Conservation (phyloP, 306 rosid species). For the Sicyos baderoa region DNA sequence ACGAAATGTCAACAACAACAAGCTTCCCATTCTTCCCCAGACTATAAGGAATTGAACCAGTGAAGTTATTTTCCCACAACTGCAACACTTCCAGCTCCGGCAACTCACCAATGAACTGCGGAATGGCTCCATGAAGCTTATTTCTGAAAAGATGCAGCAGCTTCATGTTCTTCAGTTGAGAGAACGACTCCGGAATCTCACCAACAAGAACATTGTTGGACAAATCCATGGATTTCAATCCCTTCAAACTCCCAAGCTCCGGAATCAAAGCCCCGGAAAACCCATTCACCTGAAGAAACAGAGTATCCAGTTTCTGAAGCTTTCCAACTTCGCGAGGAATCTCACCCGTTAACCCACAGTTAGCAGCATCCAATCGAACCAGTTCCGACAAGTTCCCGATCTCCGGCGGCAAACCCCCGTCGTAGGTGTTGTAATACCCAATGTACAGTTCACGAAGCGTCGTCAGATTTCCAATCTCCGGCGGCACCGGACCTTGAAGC, state of each 20-base stretch:
- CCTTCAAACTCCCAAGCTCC: slow-evolving; percentile 60
- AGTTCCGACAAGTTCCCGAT: slow-evolving; percentile 62
- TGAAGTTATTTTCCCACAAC: slow-evolving; percentile 93
- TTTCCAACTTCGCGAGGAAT: slow-evolving; percentile 62
- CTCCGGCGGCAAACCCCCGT: slow-evolving; percentile 65
- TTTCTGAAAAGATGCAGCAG: slow-evolving; percentile 74
- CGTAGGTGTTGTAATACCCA: slow-evolving; percentile 64
- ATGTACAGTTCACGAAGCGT: slow-evolving; percentile 66
- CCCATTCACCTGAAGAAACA: slow-evolving; percentile 86
- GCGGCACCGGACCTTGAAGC: slow-evolving; percentile 56
- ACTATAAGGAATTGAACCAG: slow-evolving; percentile 66
- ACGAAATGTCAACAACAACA: slow-evolving; percentile 56
- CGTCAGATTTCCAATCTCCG: slow-evolving; percentile 65
- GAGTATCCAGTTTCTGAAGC: slow-evolving; percentile 68
- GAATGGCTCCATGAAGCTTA: slow-evolving; percentile 86
- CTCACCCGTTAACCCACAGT: slow-evolving; percentile 71
- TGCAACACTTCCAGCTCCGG: slow-evolving; percentile 75
- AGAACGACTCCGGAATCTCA: slow-evolving; percentile 63
- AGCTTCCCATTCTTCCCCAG: slow-evolving; percentile 77
- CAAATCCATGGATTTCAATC: slow-evolving; percentile 80
- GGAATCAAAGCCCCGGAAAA: slow-evolving; percentile 61
- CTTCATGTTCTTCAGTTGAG: slow-evolving; percentile 56
- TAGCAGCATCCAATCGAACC: slow-evolving; percentile 74
- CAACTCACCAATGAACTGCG: slow-evolving; percentile 65
- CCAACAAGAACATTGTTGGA: slow-evolving; percentile 68